Conservation (phyloP, 352 stramenopile genomes). For the Globisporangium parvum region DNA sequence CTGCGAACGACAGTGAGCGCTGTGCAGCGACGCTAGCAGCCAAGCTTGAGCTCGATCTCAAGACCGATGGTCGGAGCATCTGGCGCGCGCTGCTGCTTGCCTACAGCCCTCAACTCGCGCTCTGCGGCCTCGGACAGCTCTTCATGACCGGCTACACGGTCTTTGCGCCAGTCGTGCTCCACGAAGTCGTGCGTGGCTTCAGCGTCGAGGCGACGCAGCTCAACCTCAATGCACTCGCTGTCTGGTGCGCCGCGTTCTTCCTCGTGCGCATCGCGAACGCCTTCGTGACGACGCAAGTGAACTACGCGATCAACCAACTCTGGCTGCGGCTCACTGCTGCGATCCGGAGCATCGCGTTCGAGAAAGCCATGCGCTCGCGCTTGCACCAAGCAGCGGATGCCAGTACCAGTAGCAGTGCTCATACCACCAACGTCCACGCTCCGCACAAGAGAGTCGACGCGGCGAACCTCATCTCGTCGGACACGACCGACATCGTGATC, state of each 20-base stretch:
- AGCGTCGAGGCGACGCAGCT: neutral
- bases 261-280: slow-evolving; percentile 3
- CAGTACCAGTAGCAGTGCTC: neutral
- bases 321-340: slow-evolving; percentile 4
- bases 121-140: slow-evolving; percentile 3
- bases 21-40: neutral
- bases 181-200: slow-evolving; percentile 11
- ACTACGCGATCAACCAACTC: slow-evolving; percentile 3
- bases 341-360: slow-evolving; percentile 7
- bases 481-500: slow-evolving; percentile 4
- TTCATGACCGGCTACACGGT: slow-evolving; percentile 5
- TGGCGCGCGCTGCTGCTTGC: slow-evolving; percentile 3
- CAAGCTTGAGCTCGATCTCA: neutral
- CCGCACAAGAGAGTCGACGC: slow-evolving; percentile 5
- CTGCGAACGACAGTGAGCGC: neutral
- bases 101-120: neutral
- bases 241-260: slow-evolving; percentile 6
- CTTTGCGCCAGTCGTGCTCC: slow-evolving; percentile 14
- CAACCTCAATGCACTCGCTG: neutral
- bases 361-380: slow-evolving; percentile 10
- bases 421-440: neutral
- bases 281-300: slow-evolving; percentile 12
- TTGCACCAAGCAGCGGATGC: neutral
- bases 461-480: slow-evolving; percentile 11
- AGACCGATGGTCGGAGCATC: neutral